A percentile compares a stretch with the other conserved stretches of the same genome.
These are phyloP conservation scores for Colletotrichum zoysiae DNA, from an alignment of 2,329 filamentous ascomycete genomes.

Conservation along the genomic window DNA sequence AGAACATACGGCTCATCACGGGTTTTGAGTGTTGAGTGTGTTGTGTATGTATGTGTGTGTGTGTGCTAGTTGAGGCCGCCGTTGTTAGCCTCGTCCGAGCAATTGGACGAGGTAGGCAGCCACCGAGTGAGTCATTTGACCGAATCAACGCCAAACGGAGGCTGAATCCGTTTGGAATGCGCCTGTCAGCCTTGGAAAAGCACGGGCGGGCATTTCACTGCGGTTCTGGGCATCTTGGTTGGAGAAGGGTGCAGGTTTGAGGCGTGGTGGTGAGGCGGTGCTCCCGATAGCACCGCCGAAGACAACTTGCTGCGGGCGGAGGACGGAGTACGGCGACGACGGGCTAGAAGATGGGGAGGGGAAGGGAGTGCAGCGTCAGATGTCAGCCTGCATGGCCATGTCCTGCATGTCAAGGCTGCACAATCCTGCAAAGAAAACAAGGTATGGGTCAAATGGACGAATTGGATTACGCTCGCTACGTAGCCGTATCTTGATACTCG, in stretches of 20 bases:
- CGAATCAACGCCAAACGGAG: background rate
- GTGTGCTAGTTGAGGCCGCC: background rate
- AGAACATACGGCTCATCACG: background rate
- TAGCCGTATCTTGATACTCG: background rate
- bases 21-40: no score
- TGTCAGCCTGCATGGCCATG: background rate
- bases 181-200: slow-evolving; percentile 3
- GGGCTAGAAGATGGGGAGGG: no score
- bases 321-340: no score
- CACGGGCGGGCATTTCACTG: background rate
- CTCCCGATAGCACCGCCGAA: slow-evolving; percentile 20
- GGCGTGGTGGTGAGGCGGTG: slow-evolving; percentile 30
- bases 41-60: background rate
- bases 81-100: background rate
- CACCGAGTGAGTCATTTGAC: slow-evolving; percentile 9
- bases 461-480: slow-evolving; percentile 26
- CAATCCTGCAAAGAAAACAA: background rate
- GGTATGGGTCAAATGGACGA: background rate
- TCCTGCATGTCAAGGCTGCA: background rate
- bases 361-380: background rate
- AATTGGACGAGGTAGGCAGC: background rate
- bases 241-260: slow-evolving; percentile 14
- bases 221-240: background rate
- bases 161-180: background rate
- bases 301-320: slow-evolving; percentile 10